phyloP scores from a whole-genome alignment of 768 basidiomycete species.

The Leucosporidium scottii region DNA sequence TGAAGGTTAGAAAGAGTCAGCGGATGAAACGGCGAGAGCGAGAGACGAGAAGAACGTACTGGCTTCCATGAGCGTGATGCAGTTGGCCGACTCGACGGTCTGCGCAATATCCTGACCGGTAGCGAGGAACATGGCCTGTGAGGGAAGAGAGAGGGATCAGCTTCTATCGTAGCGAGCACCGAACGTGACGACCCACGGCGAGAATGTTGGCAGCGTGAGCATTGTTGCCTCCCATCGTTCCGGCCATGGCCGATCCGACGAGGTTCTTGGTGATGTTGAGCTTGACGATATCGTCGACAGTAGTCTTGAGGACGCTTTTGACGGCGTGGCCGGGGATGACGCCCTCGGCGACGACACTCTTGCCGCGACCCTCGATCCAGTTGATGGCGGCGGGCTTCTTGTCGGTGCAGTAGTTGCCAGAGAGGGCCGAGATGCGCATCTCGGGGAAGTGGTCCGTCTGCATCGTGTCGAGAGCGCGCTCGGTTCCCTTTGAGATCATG shows the following conservation, averaged over 20 bases:
- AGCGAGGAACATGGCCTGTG: constrained; percentile 74
- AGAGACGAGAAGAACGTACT: constrained; percentile 50
- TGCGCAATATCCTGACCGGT: constrained; percentile 99
- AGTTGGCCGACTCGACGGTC: constrained; percentile 96
- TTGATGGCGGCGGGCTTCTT: constrained; percentile 99
- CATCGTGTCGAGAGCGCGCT: constrained; percentile 74
- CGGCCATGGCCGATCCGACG: constrained; percentile 96
- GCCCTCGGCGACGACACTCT: constrained; percentile 95
- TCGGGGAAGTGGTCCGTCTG: constrained; percentile 74
- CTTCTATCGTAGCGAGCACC: not conserved
- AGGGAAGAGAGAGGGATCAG: not conserved
- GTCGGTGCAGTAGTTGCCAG: constrained; percentile 98
- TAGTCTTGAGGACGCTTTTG: constrained; percentile 87
- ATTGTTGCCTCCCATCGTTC: constrained; percentile 95
- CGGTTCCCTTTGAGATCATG: constrained; percentile 98
- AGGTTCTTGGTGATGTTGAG: constrained; percentile 96
- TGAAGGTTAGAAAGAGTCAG: not conserved
- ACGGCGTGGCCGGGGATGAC: constrained; percentile 83
- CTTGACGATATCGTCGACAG: constrained; percentile 77
- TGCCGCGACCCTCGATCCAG: constrained; percentile 98
- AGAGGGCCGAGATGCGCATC: constrained; percentile 83
- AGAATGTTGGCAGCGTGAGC: constrained; percentile 97
- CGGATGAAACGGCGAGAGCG: constrained; percentile 6
- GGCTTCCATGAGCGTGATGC: constrained; percentile 99
- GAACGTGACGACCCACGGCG: constrained; percentile 47